Base-by-base conservation (phyloP, 1,139 yeast species). In the Nadsonia commutata region DNA sequence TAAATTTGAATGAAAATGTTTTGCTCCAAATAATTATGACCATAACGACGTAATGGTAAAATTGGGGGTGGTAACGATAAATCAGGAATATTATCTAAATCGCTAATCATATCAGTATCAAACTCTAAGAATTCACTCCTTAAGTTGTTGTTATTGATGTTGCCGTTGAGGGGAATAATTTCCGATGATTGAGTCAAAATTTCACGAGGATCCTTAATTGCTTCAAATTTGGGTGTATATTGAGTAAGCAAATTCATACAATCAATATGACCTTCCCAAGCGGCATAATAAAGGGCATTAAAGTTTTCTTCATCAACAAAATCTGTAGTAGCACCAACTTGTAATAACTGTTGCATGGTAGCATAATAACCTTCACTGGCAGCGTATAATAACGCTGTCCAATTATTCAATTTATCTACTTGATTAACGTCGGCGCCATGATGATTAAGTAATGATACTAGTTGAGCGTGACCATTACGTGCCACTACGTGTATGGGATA, bases 351-450 rank as follows among this genome's bases (percentile, higher is more conserved):
- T 48, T 71, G 71, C 0, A 94, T 80, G 1, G 94, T 77, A 40
- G 70, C 64, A 3, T 71, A 72, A 58, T 83, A 86, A 1, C 96
- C 96, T 53, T 84, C 93, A 52, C 78, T 76, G 1, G 90, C 90
- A 11, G 95, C 84, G 59, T 90, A 88, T 55, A 88, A 85, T 4
- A 90, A 70, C 0, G 97, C 95, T 0, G 96, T 79, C 97, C 97
- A 90, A 52, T 81, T 82, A 57, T 86, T 85, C 46, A 85, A 76
- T 46, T 84, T 81, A 62, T 90, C 97, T 11, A 78, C 58, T 47
- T 75, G 79, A 58, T 90, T 83, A 6, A 88, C 76, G 54, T 82
- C 77, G 1, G 93, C 85, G 3, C 94, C 94, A 51, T 79, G 71
- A 20, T 73, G 66, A 6, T 82, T 74, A 40, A 90, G 65, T 41